A percentile compares a stretch with the other conserved stretches of the same genome.
These are phyloP conservation scores for Teunomyces pallodes DNA, from an alignment of 805 yeast genomes.

Conservation along the genomic window DNA sequence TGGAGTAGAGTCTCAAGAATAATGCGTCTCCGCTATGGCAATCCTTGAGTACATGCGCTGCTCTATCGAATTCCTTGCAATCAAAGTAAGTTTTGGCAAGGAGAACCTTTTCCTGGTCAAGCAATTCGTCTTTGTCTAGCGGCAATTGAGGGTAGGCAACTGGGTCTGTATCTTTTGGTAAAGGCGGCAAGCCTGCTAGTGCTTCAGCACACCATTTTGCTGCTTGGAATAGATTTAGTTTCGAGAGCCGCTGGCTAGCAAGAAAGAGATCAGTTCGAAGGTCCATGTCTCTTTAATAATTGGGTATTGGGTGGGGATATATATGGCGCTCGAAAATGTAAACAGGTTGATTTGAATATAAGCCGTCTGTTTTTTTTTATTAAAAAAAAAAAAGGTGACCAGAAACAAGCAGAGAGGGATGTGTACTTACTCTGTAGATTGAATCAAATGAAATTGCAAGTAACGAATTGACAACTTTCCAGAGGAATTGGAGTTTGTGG, in stretches of 20 bases:
- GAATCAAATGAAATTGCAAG: too few relatives aligned
- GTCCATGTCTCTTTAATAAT: background rate
- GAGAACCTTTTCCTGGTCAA: conserved; percentile 43
- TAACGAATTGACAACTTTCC: too few relatives aligned
- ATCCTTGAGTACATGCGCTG: conserved; percentile 55
- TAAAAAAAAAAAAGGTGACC: too few relatives aligned
- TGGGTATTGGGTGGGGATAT: too few relatives aligned
- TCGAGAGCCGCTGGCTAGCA: conserved; percentile 42
- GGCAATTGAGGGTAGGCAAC: background rate
- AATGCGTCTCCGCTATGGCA: conserved; percentile 50
- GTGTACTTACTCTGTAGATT: too few relatives aligned
- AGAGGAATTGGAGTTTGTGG: background rate
- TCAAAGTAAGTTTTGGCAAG: conserved; percentile 75
- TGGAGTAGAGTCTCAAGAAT: conserved; percentile 68
- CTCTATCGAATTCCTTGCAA: conserved; percentile 81
- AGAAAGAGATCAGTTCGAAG: conserved; percentile 23
- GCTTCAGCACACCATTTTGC: conserved; percentile 88
- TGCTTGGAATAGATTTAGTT: conserved; percentile 61
- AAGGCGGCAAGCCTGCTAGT: conserved; percentile 52
- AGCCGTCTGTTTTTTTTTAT: too few relatives aligned
- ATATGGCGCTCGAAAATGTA: background rate
- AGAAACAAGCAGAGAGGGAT: too few relatives aligned
- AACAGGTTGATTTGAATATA: background rate
- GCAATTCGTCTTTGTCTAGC: background rate
- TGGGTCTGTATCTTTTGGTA: conserved; percentile 8